Conservation (phyloP, 495 filamentous ascomycete species). For the Evernia prunastri region DNA sequence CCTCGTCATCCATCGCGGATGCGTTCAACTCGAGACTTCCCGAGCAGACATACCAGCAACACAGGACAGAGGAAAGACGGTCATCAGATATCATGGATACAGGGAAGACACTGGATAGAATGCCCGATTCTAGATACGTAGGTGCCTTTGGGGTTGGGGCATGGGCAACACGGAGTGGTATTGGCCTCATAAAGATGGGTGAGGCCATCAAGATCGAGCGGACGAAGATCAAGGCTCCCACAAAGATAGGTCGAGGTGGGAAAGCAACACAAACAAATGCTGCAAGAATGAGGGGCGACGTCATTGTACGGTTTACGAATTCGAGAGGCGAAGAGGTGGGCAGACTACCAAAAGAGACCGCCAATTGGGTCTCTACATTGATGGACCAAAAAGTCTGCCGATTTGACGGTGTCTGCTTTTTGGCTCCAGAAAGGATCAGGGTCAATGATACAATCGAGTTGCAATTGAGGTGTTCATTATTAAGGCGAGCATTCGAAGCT, state of each 20-base stretch:
- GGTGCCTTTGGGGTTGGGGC: slow-evolving; percentile 87
- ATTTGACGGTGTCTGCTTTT: slow-evolving; percentile 88
- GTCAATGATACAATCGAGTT: slow-evolving; percentile 91
- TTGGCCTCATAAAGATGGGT: slow-evolving; percentile 62
- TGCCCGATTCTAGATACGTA: slow-evolving; percentile 67
- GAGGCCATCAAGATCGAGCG: slow-evolving; percentile 81
- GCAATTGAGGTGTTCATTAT: slow-evolving; percentile 73
- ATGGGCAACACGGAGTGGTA: slow-evolving; percentile 87
- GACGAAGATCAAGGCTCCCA: slow-evolving; percentile 58
- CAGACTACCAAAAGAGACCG: slow-evolving; percentile 78
- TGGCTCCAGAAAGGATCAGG: slow-evolving; percentile 71
- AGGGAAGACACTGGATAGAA: slow-evolving; percentile 25
- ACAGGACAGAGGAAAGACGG: not conserved
- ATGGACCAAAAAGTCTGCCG: slow-evolving; percentile 86
- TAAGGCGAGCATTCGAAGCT: slow-evolving; percentile 64
- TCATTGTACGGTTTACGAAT: slow-evolving; percentile 92
- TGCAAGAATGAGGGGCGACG: slow-evolving; percentile 53
- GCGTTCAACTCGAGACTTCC: slow-evolving; percentile 17
- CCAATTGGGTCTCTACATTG: slow-evolving; percentile 89
- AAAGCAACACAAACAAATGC: slow-evolving; percentile 41
- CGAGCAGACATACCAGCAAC: slow-evolving; percentile 1
- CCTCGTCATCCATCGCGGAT: slow-evolving; percentile 14
- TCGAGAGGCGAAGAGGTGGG: slow-evolving; percentile 74
- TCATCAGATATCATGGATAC: not conserved
- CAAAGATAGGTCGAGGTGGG: slow-evolving; percentile 46